Conservation (phyloP, 495 filamentous ascomycete species). For the Glarea lozoyensis region DNA sequence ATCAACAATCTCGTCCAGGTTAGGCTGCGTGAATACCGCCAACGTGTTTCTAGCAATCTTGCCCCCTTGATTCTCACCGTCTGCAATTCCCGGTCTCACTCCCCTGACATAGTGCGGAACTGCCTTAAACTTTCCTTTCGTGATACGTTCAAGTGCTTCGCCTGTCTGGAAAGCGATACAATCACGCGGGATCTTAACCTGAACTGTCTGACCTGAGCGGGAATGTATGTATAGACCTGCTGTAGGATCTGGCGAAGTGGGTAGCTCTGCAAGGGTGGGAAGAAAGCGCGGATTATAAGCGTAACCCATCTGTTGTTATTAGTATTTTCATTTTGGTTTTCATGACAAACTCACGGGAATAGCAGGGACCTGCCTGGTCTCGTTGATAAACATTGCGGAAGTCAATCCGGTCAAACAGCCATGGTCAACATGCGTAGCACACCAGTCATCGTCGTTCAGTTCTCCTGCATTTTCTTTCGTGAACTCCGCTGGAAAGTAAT, state of each 20-base stretch:
- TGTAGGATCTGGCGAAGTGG: slow-evolving; percentile 64
- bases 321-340: not conserved
- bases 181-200: slow-evolving; percentile 82
- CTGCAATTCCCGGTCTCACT: slow-evolving; percentile 33
- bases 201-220: slow-evolving; percentile 63
- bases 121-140: slow-evolving; percentile 77
- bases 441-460: slow-evolving; percentile 83
- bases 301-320: slow-evolving; percentile 11
- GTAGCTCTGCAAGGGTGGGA: slow-evolving; percentile 56
- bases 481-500: slow-evolving; percentile 71
- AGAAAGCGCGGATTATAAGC: slow-evolving; percentile 22
- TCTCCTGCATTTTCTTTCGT: slow-evolving; percentile 22
- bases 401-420: slow-evolving; percentile 92
- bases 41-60: slow-evolving; percentile 82
- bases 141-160: slow-evolving; percentile 84
- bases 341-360: slow-evolving; percentile 20
- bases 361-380: slow-evolving; percentile 41
- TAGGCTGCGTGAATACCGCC: slow-evolving; percentile 96
- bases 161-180: slow-evolving; percentile 96
- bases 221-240: slow-evolving; percentile 90
- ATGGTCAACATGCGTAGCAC: slow-evolving; percentile 87
- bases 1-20: slow-evolving; percentile 80
- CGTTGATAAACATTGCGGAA: slow-evolving; percentile 92
- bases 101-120: slow-evolving; percentile 96
- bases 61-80: slow-evolving; percentile 17